Conservation (phyloP, 305 asterid species). For the Fraxinus paxiana region DNA sequence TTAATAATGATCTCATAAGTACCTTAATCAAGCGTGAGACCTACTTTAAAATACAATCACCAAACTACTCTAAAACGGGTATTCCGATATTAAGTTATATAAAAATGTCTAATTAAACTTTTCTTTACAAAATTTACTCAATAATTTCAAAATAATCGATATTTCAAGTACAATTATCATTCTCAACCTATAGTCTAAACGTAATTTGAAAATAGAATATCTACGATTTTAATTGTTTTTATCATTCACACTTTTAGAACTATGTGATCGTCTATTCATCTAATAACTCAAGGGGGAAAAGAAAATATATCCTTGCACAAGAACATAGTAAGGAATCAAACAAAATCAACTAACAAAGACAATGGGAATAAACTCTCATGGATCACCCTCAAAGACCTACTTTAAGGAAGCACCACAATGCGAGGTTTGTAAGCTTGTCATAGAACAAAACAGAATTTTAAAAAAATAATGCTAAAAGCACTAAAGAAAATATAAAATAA, state of each 20-base stretch:
- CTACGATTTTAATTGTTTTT: not conserved
- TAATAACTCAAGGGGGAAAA: not conserved
- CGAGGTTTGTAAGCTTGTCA: not conserved
- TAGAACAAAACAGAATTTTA: not conserved
- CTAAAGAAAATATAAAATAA: not conserved
- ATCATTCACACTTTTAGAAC: not conserved
- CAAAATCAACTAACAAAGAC: slow-evolving; percentile 5
- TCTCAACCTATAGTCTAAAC: no score
- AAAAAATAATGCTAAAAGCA: not conserved
- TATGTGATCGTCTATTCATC: not conserved
- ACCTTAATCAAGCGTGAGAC: no score
- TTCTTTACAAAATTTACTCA: no score
- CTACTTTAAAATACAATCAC: no score
- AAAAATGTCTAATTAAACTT: no score
- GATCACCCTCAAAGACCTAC: slow-evolving; percentile 26
- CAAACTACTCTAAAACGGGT: no score
- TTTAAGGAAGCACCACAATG: slow-evolving; percentile 31
- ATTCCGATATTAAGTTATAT: no score
- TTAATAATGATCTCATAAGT: no score
- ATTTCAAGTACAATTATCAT: no score
- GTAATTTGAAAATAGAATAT: no score
- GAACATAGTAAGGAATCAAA: slow-evolving; percentile 25
- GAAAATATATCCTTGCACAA: not conserved
- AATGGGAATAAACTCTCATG: slow-evolving; percentile 42
- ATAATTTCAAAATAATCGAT: no score